Percentiles rank a stretch among this genome's conserved stretches.
phyloP scores from a whole-genome alignment of 352 stramenopile species.

The Globisporangium camurandrum region DNA sequence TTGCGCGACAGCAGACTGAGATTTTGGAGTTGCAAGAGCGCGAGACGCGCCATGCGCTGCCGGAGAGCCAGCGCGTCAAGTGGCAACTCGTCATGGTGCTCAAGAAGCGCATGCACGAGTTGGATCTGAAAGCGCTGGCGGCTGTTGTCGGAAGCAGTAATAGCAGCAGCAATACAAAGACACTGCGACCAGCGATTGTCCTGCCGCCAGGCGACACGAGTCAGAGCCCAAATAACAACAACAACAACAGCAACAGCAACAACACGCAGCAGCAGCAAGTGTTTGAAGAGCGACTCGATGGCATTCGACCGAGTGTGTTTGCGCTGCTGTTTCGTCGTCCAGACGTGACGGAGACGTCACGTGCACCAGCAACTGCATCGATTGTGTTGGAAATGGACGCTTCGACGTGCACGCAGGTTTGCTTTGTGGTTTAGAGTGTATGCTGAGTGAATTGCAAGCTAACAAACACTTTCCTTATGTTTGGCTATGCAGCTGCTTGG shows the following conservation, averaged over 20 bases:
- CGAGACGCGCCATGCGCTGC: slow-evolving; percentile 48
- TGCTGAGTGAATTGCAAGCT: too few species aligned
- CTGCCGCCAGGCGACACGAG: neutral
- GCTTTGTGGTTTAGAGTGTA: too few species aligned
- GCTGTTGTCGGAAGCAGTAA: slow-evolving; percentile 1
- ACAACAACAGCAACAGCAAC: neutral
- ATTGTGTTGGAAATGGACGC: slow-evolving; percentile 37
- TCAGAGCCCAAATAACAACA: slow-evolving; percentile 2
- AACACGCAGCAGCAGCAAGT: slow-evolving; percentile 8
- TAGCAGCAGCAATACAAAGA: neutral
- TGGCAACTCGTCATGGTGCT: slow-evolving; percentile 51
- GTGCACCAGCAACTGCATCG: too few species aligned
- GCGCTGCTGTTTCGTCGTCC: slow-evolving; percentile 48
- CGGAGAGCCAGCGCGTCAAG: slow-evolving; percentile 59
- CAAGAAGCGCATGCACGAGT: slow-evolving; percentile 51
- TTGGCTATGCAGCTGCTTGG: slow-evolving; percentile 27
- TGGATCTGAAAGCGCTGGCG: slow-evolving; percentile 41
- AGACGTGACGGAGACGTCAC: slow-evolving; percentile 31
- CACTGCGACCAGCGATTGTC: neutral
- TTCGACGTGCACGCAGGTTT: slow-evolving; percentile 44
- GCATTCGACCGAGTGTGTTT: slow-evolving; percentile 53
- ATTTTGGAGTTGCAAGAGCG: slow-evolving; percentile 59
- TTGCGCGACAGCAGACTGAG: slow-evolving; percentile 55
- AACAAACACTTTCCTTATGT: too few species aligned
- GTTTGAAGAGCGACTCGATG: slow-evolving; percentile 56